A percentile compares a stretch with the other conserved stretches of the same genome.
These are phyloP conservation scores for Penicillium freii DNA, from an alignment of 2,329 filamentous ascomycete genomes.

Conservation along the genomic window DNA sequence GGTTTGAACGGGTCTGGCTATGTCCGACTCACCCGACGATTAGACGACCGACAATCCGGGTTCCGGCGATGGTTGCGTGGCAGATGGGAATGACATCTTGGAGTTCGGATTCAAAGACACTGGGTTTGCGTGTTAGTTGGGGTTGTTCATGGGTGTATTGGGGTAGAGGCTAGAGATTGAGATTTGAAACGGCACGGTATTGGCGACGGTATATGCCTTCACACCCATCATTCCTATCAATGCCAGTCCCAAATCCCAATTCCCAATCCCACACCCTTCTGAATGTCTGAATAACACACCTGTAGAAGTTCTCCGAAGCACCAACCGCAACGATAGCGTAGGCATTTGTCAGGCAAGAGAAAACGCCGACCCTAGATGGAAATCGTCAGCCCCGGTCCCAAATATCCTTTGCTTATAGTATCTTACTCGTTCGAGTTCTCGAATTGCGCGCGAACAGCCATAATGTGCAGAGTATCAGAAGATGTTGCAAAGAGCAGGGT, in stretches of 20 bases:
- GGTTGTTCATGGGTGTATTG: background rate
- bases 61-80: conserved; percentile 93
- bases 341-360: conserved; percentile 93
- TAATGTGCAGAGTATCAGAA: conserved; percentile 23
- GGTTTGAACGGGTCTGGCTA: background rate
- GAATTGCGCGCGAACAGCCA: conserved; percentile 51
- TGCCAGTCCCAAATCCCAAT: background rate
- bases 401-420: background rate
- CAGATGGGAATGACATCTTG: conserved; percentile 97
- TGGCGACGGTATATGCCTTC: background rate
- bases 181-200: background rate
- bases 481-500: background rate
- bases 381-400: background rate
- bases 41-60: conserved; percentile 90
- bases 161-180: background rate
- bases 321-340: conserved; percentile 93
- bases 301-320: conserved; percentile 98
- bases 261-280: background rate
- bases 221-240: background rate
- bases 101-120: conserved; percentile 95
- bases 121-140: conserved; percentile 35
- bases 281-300: conserved; percentile 46
- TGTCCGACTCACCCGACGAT: conserved; percentile 69
- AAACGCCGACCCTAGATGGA: conserved; percentile 81
- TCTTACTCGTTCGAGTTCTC: conserved; percentile 52